These are phyloP conservation scores for Linnemannia exigua DNA, from an alignment of 192 early-diverging fungal genomes.

Conservation along the genomic window DNA sequence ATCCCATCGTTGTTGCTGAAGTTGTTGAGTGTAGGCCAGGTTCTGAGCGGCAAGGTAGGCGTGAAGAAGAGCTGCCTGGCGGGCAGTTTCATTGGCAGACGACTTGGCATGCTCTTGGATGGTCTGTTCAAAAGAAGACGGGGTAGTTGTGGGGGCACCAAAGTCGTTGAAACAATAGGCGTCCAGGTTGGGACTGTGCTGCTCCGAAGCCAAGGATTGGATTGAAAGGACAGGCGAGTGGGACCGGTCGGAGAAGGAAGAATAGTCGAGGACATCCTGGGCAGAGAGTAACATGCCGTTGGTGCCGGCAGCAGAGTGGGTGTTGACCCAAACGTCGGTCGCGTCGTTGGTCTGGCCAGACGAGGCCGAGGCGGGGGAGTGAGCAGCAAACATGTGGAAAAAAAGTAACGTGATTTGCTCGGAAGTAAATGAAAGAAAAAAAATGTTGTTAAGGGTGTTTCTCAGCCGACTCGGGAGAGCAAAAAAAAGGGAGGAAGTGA, in stretches of 20 bases:
- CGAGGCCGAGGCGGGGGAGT: constrained; percentile 17
- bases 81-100: constrained; percentile 36
- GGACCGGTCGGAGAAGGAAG: constrained; percentile 49
- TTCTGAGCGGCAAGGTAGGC: constrained; percentile 45
- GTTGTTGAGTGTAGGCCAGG: constrained; percentile 10
- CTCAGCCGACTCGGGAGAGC: constrained; percentile 6
- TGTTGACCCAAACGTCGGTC: constrained; percentile 14
- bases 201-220: constrained; percentile 38
- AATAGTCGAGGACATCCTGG: constrained; percentile 54
- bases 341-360: background rate
- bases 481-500: background rate
- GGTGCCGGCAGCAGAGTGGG: constrained; percentile 6
- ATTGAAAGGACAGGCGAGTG: constrained; percentile 49
- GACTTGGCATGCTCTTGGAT: background rate
- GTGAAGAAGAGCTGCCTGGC: constrained; percentile 49
- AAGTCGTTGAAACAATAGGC: constrained; percentile 42
- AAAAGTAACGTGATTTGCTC: constrained; percentile 3
- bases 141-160: constrained; percentile 8
- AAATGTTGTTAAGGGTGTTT: constrained; percentile 1
- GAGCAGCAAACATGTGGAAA: constrained; percentile 27
- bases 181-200: constrained; percentile 47
- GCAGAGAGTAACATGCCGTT: constrained; percentile 11
- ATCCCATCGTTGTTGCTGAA: constrained; percentile 29
- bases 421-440: background rate
- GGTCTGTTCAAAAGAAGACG: background rate